Conservation (phyloP, 179 eudicot genomes). For the Gypsophila paniculata region DNA sequence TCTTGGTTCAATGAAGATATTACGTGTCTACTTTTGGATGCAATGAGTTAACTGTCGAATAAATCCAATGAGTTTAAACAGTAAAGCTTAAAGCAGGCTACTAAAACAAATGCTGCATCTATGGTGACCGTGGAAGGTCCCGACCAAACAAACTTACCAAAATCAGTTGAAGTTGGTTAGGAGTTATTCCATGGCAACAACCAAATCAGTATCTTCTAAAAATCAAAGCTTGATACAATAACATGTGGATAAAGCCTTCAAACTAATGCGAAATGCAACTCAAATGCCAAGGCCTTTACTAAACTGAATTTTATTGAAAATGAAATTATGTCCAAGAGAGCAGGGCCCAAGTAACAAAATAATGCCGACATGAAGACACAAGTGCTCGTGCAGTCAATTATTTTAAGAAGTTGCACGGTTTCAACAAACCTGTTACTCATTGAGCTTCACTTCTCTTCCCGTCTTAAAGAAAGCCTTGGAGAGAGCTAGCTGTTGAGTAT, state of each 20-base stretch:
- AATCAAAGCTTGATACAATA: background rate
- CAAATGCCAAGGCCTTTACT: conserved; percentile 13
- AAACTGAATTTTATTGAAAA: no score
- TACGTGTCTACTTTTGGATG: no score
- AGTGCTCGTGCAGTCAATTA: conserved; percentile 4
- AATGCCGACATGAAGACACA: background rate
- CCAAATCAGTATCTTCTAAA: background rate
- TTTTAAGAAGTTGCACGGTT: background rate
- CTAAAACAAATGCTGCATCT: background rate
- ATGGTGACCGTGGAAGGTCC: background rate
- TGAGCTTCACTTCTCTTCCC: conserved; percentile 79
- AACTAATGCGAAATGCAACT: conserved; percentile 7
- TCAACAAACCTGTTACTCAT: conserved; percentile 70
- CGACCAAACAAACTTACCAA: background rate
- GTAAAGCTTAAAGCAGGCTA: background rate
- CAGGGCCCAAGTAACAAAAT: no score
- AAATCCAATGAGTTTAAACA: no score
- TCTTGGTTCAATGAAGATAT: no score
- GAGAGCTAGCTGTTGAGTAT: conserved; percentile 85
- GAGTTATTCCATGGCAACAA: background rate
- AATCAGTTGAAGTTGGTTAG: background rate
- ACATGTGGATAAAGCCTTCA: background rate
- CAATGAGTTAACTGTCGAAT: no score
- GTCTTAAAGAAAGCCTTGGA: conserved; percentile 92
- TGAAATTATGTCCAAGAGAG: no score